phyloP scores from a whole-genome alignment of 805 yeast genomes.

The Ogataea nonfermentans region DNA sequence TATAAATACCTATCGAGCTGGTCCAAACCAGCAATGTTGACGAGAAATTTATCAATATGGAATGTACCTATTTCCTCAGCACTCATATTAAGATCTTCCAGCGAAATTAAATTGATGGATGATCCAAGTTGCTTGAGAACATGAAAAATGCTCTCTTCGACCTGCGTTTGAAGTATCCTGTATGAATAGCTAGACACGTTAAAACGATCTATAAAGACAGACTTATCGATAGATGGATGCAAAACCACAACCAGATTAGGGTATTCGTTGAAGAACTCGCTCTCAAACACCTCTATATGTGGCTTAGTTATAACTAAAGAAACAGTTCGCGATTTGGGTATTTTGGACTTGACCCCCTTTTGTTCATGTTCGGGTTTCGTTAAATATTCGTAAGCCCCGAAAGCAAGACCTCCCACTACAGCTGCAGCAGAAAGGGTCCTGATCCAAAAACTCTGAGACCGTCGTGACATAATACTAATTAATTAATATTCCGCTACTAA shows the following conservation, averaged over 20 bases:
- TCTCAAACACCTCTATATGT: constrained; percentile 9
- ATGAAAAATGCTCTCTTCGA: constrained; percentile 50
- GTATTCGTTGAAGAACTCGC: constrained; percentile 16
- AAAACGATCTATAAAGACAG: constrained; percentile 15
- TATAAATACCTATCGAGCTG: constrained; percentile 3
- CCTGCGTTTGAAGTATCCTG: constrained; percentile 46
- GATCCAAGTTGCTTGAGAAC: constrained; percentile 49
- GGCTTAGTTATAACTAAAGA: constrained; percentile 22
- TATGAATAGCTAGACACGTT: constrained; percentile 25
- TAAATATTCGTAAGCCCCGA: constrained; percentile 13
- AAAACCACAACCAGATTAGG: constrained; percentile 28
- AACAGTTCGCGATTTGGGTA: constrained; percentile 9
- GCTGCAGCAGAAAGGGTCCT: constrained; percentile 36
- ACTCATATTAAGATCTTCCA: constrained; percentile 19
- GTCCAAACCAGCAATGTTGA: constrained; percentile 22
- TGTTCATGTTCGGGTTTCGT: background rate
- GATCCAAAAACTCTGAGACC: constrained; percentile 1
- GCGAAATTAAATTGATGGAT: constrained; percentile 24
- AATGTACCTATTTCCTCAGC: constrained; percentile 17
- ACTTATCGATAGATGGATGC: constrained; percentile 26
- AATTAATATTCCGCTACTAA: background rate
- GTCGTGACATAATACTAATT: constrained; percentile 5
- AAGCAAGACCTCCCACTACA: constrained; percentile 13
- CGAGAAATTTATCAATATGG: constrained; percentile 29
- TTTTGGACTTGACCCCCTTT: constrained; percentile 2